Base-by-base conservation (phyloP, 2,329 filamentous ascomycete species). In the Ophiocordyceps unilateralis region DNA sequence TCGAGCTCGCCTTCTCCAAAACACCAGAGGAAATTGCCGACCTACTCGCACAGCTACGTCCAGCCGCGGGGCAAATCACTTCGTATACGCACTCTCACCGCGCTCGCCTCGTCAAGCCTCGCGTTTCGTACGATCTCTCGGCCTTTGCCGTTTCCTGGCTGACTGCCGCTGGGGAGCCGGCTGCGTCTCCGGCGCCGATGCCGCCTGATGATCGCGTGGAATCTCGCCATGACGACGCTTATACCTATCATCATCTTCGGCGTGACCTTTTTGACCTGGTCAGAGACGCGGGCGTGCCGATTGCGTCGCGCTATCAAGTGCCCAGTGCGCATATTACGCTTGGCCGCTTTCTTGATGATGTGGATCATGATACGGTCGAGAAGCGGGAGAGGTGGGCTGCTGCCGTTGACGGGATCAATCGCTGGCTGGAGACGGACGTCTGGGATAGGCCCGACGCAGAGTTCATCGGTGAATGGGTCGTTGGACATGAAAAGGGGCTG, bases 281-380 rank as follows among this genome's bases (percentile, higher is more conserved):
- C 4, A 64, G 67, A 39, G 64, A 63, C 4, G 70, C 76, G 0
- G 83, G 83, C 1, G 66, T 89, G n/a, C 63, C 71, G 15, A 70
- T 94, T 28, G 80, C 70, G 20, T 84, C 83, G 42, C 71, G 89
- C 45, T 96, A 95, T 57, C 78, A 88, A 21, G 85, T 93, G 2
- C 88, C 88, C 2, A 89, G 83, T 40, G 86, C 85, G 15, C 89
- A 96, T 63, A 73, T 95, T 54, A 95, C 89, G 0, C 73, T 96
- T 45, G 88, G 75, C 0, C 70, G 89, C 4, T 95, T 91, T 57
- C 70, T 94, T 38, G 71, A 69, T 10, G 70, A 76, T 36, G 64
- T 69, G 12, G 84, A 88, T 49, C 74, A 79, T 52, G 67, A 70
- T 32, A 70, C 69, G 8, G 65, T 66, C 1, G 66, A 66, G 45